Base-by-base conservation (phyloP, 345 rosid genomes). In the Eucalyptus grandis region DNA sequence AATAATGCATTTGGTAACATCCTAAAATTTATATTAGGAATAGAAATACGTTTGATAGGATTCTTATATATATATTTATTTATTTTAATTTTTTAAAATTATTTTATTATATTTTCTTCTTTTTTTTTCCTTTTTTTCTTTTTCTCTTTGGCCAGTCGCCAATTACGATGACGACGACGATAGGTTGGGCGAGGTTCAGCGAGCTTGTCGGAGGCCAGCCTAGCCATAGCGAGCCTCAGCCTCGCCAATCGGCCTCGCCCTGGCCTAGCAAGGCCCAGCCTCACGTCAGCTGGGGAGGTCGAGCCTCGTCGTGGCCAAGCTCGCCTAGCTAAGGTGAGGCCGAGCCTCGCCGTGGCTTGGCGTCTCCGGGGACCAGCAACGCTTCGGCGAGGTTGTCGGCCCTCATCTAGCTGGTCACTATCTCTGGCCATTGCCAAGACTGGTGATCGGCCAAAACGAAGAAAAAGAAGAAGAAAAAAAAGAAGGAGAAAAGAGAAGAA, bases 161-260 rank as follows among this genome's bases (percentile, higher is more conserved):
- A 1, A 14, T 50, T 1, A 49, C 6, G 6, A 14, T 6, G 7
- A 14, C 3, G 3, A 3, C 17, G 1, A 49, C 3, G 0, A n/a
- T n/a, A n/a, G 0, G 16, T 1, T 2, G 1, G 53, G 53, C 3
- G 7, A 14, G 19, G 53, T 50, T 7, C 19, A 14, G 17, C 7
- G 1, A 50, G 19, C 53, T 50, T 2, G 7, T 6, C 3, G 3
- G 16, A 50, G 53, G 53, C 53, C 1, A 6, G 3, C 19, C 1
- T 49, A 1, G 19, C 53, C 53, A 50, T 0, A 3, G 7, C 1
- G 1, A 49, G 16, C 16, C 51, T 49, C 6, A 4, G 12, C 49
- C 49, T 47, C 11, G 12, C 49, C 49, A 4, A 6, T 49, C 2
- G 4, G 49, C 49, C 49, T 47, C 4, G 12, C 49, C 49, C 0